phyloP scores from a whole-genome alignment of 108 stramenopile species.

The Bacterosira constricta region DNA sequence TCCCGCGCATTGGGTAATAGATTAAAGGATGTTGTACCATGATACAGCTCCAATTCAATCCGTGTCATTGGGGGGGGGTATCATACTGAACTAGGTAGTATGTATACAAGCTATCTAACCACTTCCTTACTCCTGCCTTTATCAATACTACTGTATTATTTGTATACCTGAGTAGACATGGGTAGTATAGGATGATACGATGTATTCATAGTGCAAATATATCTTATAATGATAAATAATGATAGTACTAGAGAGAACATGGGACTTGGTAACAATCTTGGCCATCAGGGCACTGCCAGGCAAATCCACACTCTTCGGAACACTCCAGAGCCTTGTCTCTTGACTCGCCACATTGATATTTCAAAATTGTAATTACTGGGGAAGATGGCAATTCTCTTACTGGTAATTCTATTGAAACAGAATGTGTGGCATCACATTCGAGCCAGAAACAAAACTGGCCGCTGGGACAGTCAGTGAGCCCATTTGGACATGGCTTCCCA shows the following conservation, averaged over 20 bases:
- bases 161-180: too few relatives aligned
- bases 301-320: slow-evolving; percentile 14
- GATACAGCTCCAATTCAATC: too few relatives aligned
- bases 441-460: slow-evolving; percentile 29
- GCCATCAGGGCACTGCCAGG: slow-evolving; percentile 16
- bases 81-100: too few relatives aligned
- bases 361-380: neutral
- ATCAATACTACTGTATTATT: too few relatives aligned
- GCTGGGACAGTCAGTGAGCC: slow-evolving; percentile 16
- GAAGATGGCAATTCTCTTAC: neutral
- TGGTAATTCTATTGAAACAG: neutral
- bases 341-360: slow-evolving; percentile 23
- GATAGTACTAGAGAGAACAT: slow-evolving; percentile 11
- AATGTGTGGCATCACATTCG: slow-evolving; percentile 2
- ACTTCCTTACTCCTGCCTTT: too few relatives aligned
- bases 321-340: slow-evolving; percentile 23
- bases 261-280: slow-evolving; percentile 31
- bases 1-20: too few relatives aligned
- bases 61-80: too few relatives aligned
- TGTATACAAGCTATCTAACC: too few relatives aligned
- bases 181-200: too few relatives aligned
- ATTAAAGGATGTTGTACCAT: too few relatives aligned
- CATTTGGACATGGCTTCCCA: slow-evolving; percentile 11
- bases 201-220: too few relatives aligned
- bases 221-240: too few relatives aligned